These are phyloP conservation scores for Penicillium diatomitis DNA, from an alignment of 495 filamentous ascomycete species.

Conservation along the genomic window DNA sequence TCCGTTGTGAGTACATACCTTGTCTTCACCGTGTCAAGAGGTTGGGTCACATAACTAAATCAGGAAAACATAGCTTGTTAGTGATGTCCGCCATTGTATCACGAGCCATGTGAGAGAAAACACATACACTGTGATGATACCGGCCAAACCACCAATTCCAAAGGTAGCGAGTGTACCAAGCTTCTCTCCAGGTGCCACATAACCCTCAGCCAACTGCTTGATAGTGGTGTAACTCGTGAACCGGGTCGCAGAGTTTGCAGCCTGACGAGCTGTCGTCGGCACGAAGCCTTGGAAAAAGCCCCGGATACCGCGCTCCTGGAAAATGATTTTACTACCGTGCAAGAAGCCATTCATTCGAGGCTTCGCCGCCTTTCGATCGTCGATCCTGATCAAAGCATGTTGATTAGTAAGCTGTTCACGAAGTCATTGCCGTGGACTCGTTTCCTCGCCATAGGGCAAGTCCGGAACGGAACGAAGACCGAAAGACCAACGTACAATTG, in stretches of 20 bases:
- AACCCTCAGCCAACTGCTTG: slow-evolving; percentile 83
- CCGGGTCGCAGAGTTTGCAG: slow-evolving; percentile 83
- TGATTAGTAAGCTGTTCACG: too few relatives aligned
- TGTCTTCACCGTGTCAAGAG: slow-evolving; percentile 92
- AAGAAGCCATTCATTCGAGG: slow-evolving; percentile 89
- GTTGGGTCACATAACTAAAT: slow-evolving; percentile 61
- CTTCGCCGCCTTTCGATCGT: slow-evolving; percentile 82
- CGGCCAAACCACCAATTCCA: slow-evolving; percentile 80
- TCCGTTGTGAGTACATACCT: slow-evolving; percentile 32
- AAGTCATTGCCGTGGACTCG: too few relatives aligned
- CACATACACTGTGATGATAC: slow-evolving; percentile 84
- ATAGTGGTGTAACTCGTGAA: slow-evolving; percentile 87
- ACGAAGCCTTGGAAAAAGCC: slow-evolving; percentile 97
- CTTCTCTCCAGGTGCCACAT: slow-evolving; percentile 91
- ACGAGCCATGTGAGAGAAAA: background rate
- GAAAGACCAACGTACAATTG: slow-evolving; percentile 48
- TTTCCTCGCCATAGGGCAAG: too few relatives aligned
- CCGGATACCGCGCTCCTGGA: slow-evolving; percentile 72
- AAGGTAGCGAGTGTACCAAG: slow-evolving; percentile 84
- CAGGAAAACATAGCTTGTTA: too few relatives aligned
- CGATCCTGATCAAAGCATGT: slow-evolving; percentile 49
- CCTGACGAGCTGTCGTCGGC: slow-evolving; percentile 87
- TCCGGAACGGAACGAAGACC: too few relatives aligned
- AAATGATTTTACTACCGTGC: slow-evolving; percentile 80
- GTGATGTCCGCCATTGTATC: too few relatives aligned